Base-by-base conservation (phyloP, 805 yeast species). In the Wickerhamiella bombiphila region DNA sequence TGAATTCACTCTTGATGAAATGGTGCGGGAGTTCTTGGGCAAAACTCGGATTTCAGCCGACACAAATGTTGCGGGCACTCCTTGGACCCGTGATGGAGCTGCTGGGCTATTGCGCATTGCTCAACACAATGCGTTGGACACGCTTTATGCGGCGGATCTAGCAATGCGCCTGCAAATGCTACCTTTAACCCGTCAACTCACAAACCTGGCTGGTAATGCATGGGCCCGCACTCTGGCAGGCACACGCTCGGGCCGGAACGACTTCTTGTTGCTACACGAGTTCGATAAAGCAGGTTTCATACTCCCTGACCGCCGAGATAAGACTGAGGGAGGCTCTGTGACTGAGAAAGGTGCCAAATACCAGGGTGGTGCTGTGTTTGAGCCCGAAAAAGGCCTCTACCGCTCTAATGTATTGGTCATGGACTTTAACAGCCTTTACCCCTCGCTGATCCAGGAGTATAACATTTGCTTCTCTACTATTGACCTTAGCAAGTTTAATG, bases 371-470 rank as follows among this genome's bases (percentile, higher is more conserved):
- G 68, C 83, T 46, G 98, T 91, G 22, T 82, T 91, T 58, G 98
- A 91, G 46, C 98, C 98, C 1, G 95, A 81, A 52, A 83, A 79
- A 54, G 98, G 98, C 2, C 64, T 91, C 29, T 94, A 88, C 55
- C 83, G 82, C 54, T 79, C 82, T 47, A 81, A 78, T 54, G 71
- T 85, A 2, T 61, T 91, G 44, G 98, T 91, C 17, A 86, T 91
- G 97, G 98, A 91, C 62, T 91, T 91, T 76, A 91, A 91, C 61
- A 83, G 95, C 35, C 69, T 91, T 62, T 91, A 91, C 55, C 98
- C 98, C 7, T 81, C 94, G 44, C 88, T 91, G 53, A 91, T 91
- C 49, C 98, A 91, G 61, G 98, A 91, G 59, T 91, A 70, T 59
- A 91, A 91, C 56, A 91, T 91, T 47, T 91, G 98, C 64, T 91